Conservation (phyloP, 75 land plant genomes). For the Selaginella tamariscina region DNA sequence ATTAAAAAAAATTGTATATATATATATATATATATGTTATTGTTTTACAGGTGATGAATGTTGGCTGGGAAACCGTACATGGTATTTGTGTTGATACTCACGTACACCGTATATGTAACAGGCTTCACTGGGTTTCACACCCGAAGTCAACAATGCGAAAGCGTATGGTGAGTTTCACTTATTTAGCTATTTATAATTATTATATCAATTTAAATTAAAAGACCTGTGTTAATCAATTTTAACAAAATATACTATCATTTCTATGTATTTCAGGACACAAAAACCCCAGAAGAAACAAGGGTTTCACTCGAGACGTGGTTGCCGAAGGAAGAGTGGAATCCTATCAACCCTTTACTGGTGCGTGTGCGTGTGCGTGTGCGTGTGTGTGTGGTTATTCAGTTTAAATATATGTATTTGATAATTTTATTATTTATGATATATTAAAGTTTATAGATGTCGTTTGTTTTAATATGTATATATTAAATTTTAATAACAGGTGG, state of each 20-base stretch:
- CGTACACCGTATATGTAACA: conserved; percentile 78
- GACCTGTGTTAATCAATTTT: conserved; percentile 16
- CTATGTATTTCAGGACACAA: conserved; percentile 42
- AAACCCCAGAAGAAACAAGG: conserved; percentile 79
- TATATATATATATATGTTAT: too few relatives aligned
- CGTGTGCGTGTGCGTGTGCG: background rate
- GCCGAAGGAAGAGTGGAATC: conserved; percentile 79
- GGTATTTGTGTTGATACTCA: conserved; percentile 97
- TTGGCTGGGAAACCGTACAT: conserved; percentile 77
- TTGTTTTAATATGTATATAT: background rate
- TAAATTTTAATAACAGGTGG: conserved; percentile 40
- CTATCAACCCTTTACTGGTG: conserved; percentile 80
- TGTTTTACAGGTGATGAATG: conserved; percentile 56
- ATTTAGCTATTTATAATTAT: background rate
- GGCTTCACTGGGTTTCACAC: conserved; percentile 65
- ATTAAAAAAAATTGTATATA: too few relatives aligned
- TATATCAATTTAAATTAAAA: conserved; percentile 34
- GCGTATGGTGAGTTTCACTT: conserved; percentile 2
- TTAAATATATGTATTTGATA: background rate
- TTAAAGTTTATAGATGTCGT: background rate
- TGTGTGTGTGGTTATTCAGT: background rate
- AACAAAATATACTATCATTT: conserved; percentile 3
- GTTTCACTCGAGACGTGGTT: conserved; percentile 56
- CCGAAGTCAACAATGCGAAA: conserved; percentile 6
- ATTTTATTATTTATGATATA: background rate